Percentiles rank a stretch among this genome's conserved stretches.
Evolutionary conservation across 805 yeast species (phyloP).

Genomic region (Myxozyma vanderwaltii): DNA sequence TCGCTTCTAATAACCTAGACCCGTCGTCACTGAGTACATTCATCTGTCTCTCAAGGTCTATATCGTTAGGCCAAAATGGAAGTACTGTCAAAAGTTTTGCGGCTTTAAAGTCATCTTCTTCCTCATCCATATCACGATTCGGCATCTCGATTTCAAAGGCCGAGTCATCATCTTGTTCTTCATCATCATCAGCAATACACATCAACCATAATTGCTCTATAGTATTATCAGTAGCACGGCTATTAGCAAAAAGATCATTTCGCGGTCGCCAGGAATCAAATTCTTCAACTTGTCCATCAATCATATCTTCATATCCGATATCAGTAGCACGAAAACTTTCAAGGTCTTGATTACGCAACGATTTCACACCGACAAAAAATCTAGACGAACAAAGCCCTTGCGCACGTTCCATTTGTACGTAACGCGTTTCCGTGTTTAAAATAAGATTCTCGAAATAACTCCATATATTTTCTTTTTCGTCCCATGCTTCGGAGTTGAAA

Average conservation of each 20-base stretch:
- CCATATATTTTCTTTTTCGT: constrained; percentile 20
- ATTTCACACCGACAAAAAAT: constrained; percentile 19
- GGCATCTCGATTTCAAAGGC: neutral
- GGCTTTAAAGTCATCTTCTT: constrained; percentile 20
- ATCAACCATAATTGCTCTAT: neutral
- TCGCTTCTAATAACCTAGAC: constrained; percentile 12
- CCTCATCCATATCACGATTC: constrained; percentile 17
- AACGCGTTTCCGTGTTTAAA: constrained; percentile 12
- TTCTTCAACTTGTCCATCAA: neutral
- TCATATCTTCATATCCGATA: neutral
- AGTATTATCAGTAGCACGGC: neutral
- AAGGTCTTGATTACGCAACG: neutral
- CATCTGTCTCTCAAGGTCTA: neutral
- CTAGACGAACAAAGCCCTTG: constrained; percentile 5
- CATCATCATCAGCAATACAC: constrained; percentile 4
- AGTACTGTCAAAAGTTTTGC: constrained; percentile 12
- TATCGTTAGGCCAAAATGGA: neutral
- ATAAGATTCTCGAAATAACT: constrained; percentile 21
- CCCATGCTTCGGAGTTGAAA: constrained; percentile 20
- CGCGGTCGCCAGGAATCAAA: neutral
- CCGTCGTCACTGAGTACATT: constrained; percentile 6
- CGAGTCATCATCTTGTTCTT: neutral
- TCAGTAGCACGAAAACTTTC: neutral
- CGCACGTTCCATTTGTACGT: constrained; percentile 29
- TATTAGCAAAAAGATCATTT: neutral